Conservation (phyloP, 805 yeast genomes). For the Starmerella vaccinii region DNA sequence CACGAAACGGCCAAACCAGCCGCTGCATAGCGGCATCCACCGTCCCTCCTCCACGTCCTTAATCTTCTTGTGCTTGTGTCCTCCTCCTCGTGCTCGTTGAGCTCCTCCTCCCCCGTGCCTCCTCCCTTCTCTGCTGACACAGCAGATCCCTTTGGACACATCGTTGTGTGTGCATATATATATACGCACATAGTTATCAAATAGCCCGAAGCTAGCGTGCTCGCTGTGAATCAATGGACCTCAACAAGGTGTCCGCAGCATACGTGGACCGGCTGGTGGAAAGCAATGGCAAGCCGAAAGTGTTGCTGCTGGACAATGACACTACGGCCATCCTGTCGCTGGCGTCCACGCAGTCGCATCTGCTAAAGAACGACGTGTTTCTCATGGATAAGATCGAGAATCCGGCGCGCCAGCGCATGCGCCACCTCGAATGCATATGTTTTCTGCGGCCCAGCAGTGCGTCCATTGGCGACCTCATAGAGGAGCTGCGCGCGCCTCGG, state of each 20-base stretch:
- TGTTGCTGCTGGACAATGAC: slow-evolving; percentile 63
- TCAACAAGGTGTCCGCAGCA: slow-evolving; percentile 29
- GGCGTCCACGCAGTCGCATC: slow-evolving; percentile 76
- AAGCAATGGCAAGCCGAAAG: slow-evolving; percentile 44
- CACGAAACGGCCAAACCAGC: too few species aligned
- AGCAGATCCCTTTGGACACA: not conserved
- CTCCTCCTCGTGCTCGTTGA: too few species aligned
- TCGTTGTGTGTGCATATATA: not conserved
- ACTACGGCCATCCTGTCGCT: slow-evolving; percentile 83
- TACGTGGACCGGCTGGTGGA: slow-evolving; percentile 34
- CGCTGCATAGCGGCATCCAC: too few species aligned
- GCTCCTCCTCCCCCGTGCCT: too few species aligned
- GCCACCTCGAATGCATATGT: slow-evolving; percentile 71
- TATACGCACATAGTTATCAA: too few species aligned
- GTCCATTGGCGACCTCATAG: slow-evolving; percentile 47
- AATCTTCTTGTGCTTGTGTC: too few species aligned
- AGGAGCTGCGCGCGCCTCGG: slow-evolving; percentile 68
- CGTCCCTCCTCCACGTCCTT: too few species aligned
- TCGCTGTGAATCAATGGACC: slow-evolving; percentile 4
- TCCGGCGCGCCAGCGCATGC: slow-evolving; percentile 51
- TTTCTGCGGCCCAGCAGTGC: slow-evolving; percentile 65
- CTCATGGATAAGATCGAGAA: slow-evolving; percentile 58
- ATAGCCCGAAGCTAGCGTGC: not conserved
- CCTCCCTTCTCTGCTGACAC: not conserved
- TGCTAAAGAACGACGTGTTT: slow-evolving; percentile 74